phyloP scores from a whole-genome alignment of 805 yeast species.

The Yueomyces sinensis region DNA sequence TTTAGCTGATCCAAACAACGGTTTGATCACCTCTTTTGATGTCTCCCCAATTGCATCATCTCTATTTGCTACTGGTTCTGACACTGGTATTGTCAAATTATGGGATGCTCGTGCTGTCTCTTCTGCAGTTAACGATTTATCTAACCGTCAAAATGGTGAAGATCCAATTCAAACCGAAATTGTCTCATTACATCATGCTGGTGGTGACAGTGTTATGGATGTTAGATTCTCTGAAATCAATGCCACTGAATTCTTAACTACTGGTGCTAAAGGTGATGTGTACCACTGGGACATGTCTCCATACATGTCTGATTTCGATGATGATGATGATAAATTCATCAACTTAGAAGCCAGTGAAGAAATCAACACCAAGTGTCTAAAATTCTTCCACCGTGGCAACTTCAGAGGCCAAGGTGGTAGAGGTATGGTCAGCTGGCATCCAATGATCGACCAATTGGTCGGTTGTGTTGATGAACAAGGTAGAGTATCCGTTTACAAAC shows the following conservation, averaged over 20 bases:
- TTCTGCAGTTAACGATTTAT: constrained; percentile 13
- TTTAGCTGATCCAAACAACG: constrained; percentile 16
- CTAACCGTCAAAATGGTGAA: constrained; percentile 17
- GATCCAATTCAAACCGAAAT: constrained; percentile 18
- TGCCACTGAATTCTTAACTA: constrained; percentile 20
- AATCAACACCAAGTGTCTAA: constrained; percentile 18
- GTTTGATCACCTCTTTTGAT: constrained; percentile 18
- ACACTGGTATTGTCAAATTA: constrained; percentile 21
- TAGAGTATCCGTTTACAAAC: constrained; percentile 20
- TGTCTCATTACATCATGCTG: constrained; percentile 17
- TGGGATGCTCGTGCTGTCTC: constrained; percentile 24
- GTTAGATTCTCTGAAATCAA: constrained; percentile 19
- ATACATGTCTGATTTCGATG: constrained; percentile 31
- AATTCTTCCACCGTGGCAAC: constrained; percentile 20
- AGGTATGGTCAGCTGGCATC: constrained; percentile 21
- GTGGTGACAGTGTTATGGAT: constrained; percentile 22
- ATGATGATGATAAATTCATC: constrained; percentile 24
- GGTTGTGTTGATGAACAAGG: constrained; percentile 23
- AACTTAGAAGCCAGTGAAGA: constrained; percentile 7
- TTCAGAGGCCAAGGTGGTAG: constrained; percentile 12
- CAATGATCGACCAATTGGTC: constrained; percentile 18
- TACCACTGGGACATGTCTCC: constrained; percentile 27
- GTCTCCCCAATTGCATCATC: constrained; percentile 17
- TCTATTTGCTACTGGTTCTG: constrained; percentile 21
- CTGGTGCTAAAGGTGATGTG: constrained; percentile 22